phyloP scores from a whole-genome alignment of 2,329 filamentous ascomycete species.

The Chaetomiaceae sp. region DNA sequence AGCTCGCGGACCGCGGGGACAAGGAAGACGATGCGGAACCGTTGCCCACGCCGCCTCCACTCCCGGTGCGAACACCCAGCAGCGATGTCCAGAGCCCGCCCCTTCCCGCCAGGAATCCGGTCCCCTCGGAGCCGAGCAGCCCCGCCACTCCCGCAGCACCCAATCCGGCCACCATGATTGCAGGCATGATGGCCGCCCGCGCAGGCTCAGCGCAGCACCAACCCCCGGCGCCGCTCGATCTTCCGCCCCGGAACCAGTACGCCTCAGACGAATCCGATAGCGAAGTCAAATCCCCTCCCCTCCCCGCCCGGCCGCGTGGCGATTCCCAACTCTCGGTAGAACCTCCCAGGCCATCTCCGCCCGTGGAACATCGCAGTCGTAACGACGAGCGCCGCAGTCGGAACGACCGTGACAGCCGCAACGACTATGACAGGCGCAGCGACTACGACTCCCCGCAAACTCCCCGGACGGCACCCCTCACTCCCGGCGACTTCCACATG shows the following conservation, averaged over 20 bases:
- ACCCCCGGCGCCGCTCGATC: conserved; percentile 47
- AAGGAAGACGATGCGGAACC: conserved; percentile 39
- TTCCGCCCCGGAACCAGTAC: conserved; percentile 50
- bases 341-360: conserved; percentile 28
- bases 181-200: conserved; percentile 51
- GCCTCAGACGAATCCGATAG: conserved; percentile 67
- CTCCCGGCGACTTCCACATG: conserved; percentile 81
- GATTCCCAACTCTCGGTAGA: conserved; percentile 39
- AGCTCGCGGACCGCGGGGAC: conserved; percentile 50
- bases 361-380: conserved; percentile 26
- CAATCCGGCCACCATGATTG: conserved; percentile 51
- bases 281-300: conserved; percentile 53
- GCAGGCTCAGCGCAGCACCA: conserved; percentile 39
- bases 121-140: conserved; percentile 31
- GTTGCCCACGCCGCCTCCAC: conserved; percentile 36
- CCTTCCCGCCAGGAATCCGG: conserved; percentile 35
- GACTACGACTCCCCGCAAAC: conserved; percentile 38
- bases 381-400: conserved; percentile 34
- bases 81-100: conserved; percentile 37
- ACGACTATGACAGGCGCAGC: conserved; percentile 34
- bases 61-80: conserved; percentile 41
- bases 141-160: conserved; percentile 30
- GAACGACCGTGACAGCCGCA: conserved; percentile 34
- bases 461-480: conserved; percentile 38
- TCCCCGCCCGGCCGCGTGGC: conserved; percentile 60